Percentiles rank a stretch among this genome's conserved stretches.
phyloP scores from a whole-genome alignment of 2,329 filamentous ascomycete genomes.

The Magnaporthiopsis rhizophila region DNA sequence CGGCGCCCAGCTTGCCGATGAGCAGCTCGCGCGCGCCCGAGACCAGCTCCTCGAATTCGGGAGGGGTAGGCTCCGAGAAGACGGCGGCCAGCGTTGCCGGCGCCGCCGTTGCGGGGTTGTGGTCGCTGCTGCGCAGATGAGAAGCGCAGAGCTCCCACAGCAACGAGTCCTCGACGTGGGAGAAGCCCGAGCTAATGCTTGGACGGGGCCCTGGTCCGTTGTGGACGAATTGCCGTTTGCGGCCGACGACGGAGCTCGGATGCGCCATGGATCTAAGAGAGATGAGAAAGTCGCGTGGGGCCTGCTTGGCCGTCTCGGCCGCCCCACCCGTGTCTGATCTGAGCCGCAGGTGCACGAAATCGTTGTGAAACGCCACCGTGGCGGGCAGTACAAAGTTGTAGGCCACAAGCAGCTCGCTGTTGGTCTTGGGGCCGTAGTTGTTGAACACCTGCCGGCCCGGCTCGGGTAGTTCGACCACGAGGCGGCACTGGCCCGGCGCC shows the following conservation, averaged over 20 bases:
- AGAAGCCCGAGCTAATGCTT: slow-evolving; percentile 26
- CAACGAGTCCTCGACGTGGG: slow-evolving; percentile 45
- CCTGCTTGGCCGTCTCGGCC: slow-evolving; percentile 14
- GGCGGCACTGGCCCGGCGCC: slow-evolving; percentile 6
- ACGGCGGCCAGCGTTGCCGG: slow-evolving; percentile 10
- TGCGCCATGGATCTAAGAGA: slow-evolving; percentile 41
- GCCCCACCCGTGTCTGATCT: slow-evolving; percentile 18
- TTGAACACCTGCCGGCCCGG: slow-evolving; percentile 54
- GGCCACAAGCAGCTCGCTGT: slow-evolving; percentile 58
- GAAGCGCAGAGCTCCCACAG: slow-evolving; percentile 40
- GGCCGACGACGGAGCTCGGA: slow-evolving; percentile 38
- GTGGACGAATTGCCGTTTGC: slow-evolving; percentile 28
- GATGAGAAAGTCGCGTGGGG: slow-evolving; percentile 38
- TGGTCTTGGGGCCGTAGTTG: slow-evolving; percentile 68
- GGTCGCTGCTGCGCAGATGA: slow-evolving; percentile 18
- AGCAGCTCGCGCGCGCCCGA: slow-evolving; percentile 25
- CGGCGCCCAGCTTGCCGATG: slow-evolving; percentile 28
- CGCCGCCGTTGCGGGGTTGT: slow-evolving; percentile 1
- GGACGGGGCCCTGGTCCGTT: slow-evolving; percentile 6
- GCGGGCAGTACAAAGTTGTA: slow-evolving; percentile 54
- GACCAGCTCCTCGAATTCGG: slow-evolving; percentile 33
- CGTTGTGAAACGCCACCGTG: slow-evolving; percentile 43
- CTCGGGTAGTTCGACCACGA: slow-evolving; percentile 21
- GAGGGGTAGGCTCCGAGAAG: slow-evolving; percentile 21
- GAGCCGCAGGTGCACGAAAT: slow-evolving; percentile 50